Base-by-base conservation (phyloP, 2,329 filamentous ascomycete genomes). In the Pseudonectria buxi region DNA sequence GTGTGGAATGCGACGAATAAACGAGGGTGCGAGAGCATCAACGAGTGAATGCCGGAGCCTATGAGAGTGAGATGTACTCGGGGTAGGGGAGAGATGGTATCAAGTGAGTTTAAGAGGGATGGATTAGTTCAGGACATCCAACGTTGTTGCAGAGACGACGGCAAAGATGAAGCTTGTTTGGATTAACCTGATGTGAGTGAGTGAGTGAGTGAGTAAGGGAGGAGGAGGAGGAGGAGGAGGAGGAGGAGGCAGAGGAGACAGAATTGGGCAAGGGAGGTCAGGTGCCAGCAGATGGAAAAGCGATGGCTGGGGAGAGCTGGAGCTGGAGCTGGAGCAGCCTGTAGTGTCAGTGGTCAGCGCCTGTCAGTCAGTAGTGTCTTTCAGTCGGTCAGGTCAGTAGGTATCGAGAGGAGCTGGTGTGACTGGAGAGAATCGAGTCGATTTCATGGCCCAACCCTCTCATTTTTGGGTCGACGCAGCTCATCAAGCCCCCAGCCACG, bases 11-110 rank as follows among this genome's bases (percentile, higher is more conserved):
- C 31, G 31, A 36, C 37, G 37, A 35, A 28, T 27, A 41, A 41
- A 43, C 33, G 46, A 46, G 35, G 43, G 43, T 41, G 39, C 36
- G 39, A 38, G 32, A 45, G 18, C 18, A 22, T 5, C 50, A 53
- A 43, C 43, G 50, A 53, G 45, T 32, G 50, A 46, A 51, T 45
- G 47, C 34, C 50, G 40, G 36, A 40, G 40, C 41, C 50, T 51
- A 45, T 27, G 35, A 47, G 33, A 26, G 47, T 53, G 38, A 53
- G 44, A 53, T 35, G 28, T 37, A n/a, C n/a, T n/a, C 33, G 40
- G 39, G 35, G 18, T 36, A 38, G 38, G 42, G 40, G 41, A 50
- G 36, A 47, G 36, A 30, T 46, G 39, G 37, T 35, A 34, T 38
- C 28, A 29, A 32, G 37, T 38, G 28, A 39, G 26, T 24, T 24